These are phyloP conservation scores for Gracilaria gracilis DNA, from an alignment of 23 red algal species.

Conservation along the genomic window DNA sequence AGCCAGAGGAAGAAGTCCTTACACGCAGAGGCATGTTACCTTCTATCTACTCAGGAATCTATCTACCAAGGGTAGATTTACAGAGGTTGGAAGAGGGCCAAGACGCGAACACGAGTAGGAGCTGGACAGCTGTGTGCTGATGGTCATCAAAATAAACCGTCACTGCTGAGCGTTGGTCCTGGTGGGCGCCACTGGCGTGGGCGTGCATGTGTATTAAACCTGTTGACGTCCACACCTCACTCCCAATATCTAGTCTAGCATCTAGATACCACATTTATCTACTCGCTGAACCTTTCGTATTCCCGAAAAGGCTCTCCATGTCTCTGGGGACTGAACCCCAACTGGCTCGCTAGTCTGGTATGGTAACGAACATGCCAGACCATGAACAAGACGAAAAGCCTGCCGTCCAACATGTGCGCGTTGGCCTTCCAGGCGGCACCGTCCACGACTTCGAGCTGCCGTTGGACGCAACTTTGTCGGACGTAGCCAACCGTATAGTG, in stretches of 20 bases:
- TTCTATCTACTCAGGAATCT: too few species aligned
- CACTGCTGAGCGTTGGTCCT: too few species aligned
- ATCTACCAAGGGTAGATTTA: too few species aligned
- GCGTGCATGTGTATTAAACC: too few species aligned
- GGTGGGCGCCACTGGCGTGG: too few species aligned
- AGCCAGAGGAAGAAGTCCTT: too few species aligned
- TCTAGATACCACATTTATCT: neutral
- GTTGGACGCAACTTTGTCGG: constrained; percentile 14
- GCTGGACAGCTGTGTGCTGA: too few species aligned
- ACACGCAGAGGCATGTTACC: too few species aligned
- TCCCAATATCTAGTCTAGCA: too few species aligned
- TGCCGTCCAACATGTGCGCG: constrained; percentile 42
- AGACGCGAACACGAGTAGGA: too few species aligned
- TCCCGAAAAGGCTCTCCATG: neutral
- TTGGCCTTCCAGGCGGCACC: constrained; percentile 60
- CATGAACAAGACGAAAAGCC: constrained; percentile 49
- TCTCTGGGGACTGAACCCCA: neutral
- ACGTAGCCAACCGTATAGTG: constrained; percentile 30
- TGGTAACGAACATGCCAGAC: constrained; percentile 19
- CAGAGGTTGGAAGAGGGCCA: too few species aligned
- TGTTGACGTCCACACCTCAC: neutral
- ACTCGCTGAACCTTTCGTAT: neutral
- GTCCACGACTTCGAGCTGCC: constrained; percentile 62
- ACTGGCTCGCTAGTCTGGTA: neutral
- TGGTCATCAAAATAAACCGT: too few species aligned